Evolutionary conservation across 2,329 filamentous ascomycete species (phyloP).

Genomic region (Phialocephala subalpina): DNA sequence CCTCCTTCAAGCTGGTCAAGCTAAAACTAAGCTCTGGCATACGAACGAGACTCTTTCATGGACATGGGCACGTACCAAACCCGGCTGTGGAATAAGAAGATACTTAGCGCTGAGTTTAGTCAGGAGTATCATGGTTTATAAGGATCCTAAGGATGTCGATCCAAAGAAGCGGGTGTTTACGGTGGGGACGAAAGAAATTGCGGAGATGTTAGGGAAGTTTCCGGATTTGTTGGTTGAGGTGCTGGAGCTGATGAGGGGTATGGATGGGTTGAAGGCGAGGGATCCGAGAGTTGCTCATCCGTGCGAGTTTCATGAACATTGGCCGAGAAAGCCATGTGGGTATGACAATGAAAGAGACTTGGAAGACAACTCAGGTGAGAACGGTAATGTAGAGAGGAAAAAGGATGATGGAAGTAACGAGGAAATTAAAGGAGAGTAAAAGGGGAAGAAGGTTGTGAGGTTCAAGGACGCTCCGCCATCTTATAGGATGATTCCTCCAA

Average conservation of each 20-base stretch:
- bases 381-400: neutral
- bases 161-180: neutral
- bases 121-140: neutral
- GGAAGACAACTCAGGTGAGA: no score
- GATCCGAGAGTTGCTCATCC: neutral
- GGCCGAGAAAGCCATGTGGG: neutral
- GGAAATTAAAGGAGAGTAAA: neutral
- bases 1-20: neutral
- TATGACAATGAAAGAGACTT: neutral
- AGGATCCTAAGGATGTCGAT: neutral
- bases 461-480: neutral
- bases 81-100: neutral
- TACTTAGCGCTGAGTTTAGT: neutral
- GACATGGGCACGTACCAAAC: neutral
- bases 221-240: neutral
- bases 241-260: neutral
- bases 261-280: neutral
- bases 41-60: neutral
- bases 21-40: neutral
- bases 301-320: slow-evolving; percentile 1
- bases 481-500: neutral
- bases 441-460: neutral
- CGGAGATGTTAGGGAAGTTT: neutral
- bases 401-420: neutral
- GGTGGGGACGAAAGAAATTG: neutral